Evolutionary conservation across 192 early-diverging fungal genomes (phyloP).

Genomic region (Backusella luteola): DNA sequence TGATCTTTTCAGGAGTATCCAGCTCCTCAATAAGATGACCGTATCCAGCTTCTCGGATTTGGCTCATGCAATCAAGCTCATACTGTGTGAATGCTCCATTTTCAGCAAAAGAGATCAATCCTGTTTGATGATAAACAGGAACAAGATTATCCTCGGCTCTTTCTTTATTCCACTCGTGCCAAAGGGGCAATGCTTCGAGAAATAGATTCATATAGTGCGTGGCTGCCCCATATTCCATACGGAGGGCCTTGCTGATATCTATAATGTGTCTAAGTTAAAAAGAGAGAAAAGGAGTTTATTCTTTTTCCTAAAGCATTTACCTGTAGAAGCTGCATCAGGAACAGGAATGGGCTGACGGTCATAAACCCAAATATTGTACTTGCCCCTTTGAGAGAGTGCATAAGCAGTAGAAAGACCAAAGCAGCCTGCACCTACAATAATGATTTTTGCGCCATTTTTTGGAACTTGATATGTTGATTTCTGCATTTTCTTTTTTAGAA

Average conservation of each 20-base stretch:
- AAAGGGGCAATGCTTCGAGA: conserved; percentile 21
- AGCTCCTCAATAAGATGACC: conserved; percentile 29
- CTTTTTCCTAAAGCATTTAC: conserved; percentile 1
- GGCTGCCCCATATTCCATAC: conserved; percentile 32
- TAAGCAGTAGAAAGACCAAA: conserved; percentile 38
- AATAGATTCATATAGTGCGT: conserved; percentile 20
- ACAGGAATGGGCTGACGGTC: conserved; percentile 32
- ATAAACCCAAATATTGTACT: conserved; percentile 31
- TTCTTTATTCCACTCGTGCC: conserved; percentile 34
- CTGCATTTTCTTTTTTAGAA: not conserved
- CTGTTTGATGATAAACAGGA: conserved; percentile 27
- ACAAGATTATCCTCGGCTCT: not conserved
- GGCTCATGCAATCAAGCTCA: conserved; percentile 16
- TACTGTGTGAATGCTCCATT: conserved; percentile 17
- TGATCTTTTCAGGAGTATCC: conserved; percentile 13
- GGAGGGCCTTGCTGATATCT: conserved; percentile 39
- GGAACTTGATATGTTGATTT: conserved; percentile 13
- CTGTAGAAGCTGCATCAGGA: conserved; percentile 39
- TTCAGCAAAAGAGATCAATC: conserved; percentile 21
- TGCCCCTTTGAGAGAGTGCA: conserved; percentile 23
- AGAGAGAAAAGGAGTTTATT: not conserved
- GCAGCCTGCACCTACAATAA: conserved; percentile 41
- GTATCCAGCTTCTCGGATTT: conserved; percentile 27
- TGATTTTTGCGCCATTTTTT: conserved; percentile 22
- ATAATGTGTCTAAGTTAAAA: not conserved